phyloP scores from a whole-genome alignment of 768 basidiomycete species.

The Phaeolepiota aurea region DNA sequence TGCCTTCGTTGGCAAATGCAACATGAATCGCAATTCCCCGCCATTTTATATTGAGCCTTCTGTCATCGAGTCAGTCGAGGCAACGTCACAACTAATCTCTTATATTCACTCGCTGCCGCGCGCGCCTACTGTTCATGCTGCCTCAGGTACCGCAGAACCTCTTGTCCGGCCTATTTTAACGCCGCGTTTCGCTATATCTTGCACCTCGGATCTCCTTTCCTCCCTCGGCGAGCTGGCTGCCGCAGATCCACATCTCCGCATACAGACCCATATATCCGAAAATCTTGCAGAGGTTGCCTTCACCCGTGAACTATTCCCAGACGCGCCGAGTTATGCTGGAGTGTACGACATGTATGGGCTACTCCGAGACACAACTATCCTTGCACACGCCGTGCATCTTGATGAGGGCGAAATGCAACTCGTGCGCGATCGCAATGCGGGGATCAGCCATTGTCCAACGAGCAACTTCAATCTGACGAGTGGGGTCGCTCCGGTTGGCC shows the following conservation, averaged over 20 bases:
- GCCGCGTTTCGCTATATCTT: conserved; percentile 94
- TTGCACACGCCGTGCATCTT: conserved; percentile 85
- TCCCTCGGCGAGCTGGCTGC: conserved; percentile 55
- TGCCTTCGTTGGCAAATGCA: conserved; percentile 88
- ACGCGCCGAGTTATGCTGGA: conserved; percentile 57
- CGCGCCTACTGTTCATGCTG: conserved; percentile 14
- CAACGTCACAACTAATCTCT: conserved; percentile 57
- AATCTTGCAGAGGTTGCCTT: conserved; percentile 65
- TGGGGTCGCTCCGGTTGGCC: conserved; percentile 74
- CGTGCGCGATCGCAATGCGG: conserved; percentile 44
- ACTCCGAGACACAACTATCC: conserved; percentile 70
- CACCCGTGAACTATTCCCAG: conserved; percentile 60
- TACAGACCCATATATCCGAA: conserved; percentile 93
- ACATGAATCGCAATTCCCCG: conserved; percentile 75
- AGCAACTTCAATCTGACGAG: conserved; percentile 90
- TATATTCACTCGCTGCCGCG: conserved; percentile 55
- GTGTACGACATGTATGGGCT: conserved; percentile 79
- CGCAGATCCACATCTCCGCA: conserved; percentile 51
- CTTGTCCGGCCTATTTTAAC: conserved; percentile 89
- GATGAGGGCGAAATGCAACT: conserved; percentile 65
- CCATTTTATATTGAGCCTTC: conserved; percentile 64
- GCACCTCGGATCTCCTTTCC: conserved; percentile 60
- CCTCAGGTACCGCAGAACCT: conserved; percentile 25
- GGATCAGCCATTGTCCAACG: conserved; percentile 89
- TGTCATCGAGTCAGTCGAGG: conserved; percentile 44